A percentile compares a stretch with the other conserved stretches of the same genome.
Evolutionary conservation across 331 rosid genomes (phyloP).

Genomic region (Ulmus americana): DNA sequence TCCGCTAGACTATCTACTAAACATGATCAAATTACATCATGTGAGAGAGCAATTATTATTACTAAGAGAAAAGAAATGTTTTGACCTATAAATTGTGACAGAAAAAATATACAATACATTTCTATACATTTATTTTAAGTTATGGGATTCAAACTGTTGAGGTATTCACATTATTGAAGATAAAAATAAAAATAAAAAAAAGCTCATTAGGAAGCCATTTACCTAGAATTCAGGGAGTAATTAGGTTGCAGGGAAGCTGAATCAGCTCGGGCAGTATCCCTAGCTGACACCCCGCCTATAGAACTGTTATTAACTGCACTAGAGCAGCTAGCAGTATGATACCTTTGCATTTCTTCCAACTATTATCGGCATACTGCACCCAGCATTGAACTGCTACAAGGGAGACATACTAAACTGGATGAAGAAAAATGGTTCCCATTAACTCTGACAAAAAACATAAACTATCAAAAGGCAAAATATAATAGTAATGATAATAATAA

Average conservation of each 20-base stretch:
- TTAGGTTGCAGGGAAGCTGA: slow-evolving; percentile 67
- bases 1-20: too few species aligned
- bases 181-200: neutral
- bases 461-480: slow-evolving; percentile 9
- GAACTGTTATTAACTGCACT: slow-evolving; percentile 89
- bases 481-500: too few species aligned
- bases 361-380: slow-evolving; percentile 87
- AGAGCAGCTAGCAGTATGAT: slow-evolving; percentile 83
- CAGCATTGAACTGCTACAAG: slow-evolving; percentile 56
- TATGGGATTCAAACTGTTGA: neutral
- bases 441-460: slow-evolving; percentile 20
- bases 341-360: slow-evolving; percentile 91
- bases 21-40: neutral
- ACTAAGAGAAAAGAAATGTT: neutral
- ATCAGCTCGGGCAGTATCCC: slow-evolving; percentile 81
- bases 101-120: neutral
- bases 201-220: slow-evolving; percentile 12
- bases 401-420: slow-evolving; percentile 38
- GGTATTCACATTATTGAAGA: neutral
- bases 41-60: neutral
- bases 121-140: neutral
- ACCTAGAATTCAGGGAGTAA: slow-evolving; percentile 69
- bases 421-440: slow-evolving; percentile 23
- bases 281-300: slow-evolving; percentile 68
- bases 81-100: neutral